A percentile compares a stretch with the other conserved stretches of the same genome.
Evolutionary conservation across 768 basidiomycete species (phyloP).

Genomic region (Pholiota microspora): DNA sequence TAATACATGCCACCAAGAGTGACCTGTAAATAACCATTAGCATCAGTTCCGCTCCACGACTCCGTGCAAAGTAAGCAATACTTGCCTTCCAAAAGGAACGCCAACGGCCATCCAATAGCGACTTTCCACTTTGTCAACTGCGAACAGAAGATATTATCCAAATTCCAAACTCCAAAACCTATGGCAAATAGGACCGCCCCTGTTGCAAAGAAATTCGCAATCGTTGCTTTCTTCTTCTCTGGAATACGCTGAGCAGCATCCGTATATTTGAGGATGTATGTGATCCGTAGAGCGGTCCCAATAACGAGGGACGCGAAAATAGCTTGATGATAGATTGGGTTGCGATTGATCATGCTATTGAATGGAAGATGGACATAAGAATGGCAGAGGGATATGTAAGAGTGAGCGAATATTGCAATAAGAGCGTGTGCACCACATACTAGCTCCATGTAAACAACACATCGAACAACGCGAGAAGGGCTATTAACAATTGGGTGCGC

Average conservation of each 20-base stretch:
- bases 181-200: constrained; percentile 57
- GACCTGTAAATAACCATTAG: constrained; percentile 33
- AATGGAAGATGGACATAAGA: background rate
- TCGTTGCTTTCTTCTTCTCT: constrained; percentile 34
- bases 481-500: constrained; percentile 39
- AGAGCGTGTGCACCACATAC: constrained; percentile 41
- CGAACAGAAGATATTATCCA: constrained; percentile 77
- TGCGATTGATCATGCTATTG: constrained; percentile 59
- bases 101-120: constrained; percentile 58
- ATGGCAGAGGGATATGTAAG: constrained; percentile 3
- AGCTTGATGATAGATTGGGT: constrained; percentile 79
- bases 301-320: constrained; percentile 66
- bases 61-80: constrained; percentile 22
- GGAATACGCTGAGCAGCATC: constrained; percentile 39
- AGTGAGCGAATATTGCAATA: background rate
- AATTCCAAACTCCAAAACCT: constrained; percentile 76
- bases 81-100: constrained; percentile 60
- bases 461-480: constrained; percentile 45
- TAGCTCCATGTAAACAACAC: constrained; percentile 69
- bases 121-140: constrained; percentile 55
- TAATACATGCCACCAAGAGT: constrained; percentile 75
- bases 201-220: constrained; percentile 44
- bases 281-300: constrained; percentile 41
- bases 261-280: constrained; percentile 50
- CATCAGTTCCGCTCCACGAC: background rate